Percentiles rank a stretch among this genome's conserved stretches.
These are phyloP conservation scores for Syncephalastrum contaminatum DNA, from an alignment of 371 early-diverging fungal species.

Conservation along the genomic window DNA sequence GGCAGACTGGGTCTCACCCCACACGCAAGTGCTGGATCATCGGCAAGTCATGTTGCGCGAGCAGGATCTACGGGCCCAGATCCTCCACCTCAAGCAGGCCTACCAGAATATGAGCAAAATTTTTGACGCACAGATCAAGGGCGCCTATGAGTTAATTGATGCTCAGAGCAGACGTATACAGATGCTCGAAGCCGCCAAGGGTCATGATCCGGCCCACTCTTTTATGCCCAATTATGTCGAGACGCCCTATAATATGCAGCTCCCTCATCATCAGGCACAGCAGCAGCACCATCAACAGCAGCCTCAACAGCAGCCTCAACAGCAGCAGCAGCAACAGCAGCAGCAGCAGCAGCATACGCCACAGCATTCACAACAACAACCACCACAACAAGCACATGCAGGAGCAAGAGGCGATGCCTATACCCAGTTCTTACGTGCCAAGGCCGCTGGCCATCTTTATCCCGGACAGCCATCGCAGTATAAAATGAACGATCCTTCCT, in stretches of 20 bases:
- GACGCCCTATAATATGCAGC: constrained; percentile 1
- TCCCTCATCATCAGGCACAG: background rate
- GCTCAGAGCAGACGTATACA: constrained; percentile 17
- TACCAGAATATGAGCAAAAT: constrained; percentile 11
- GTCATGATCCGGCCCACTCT: background rate
- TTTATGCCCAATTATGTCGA: constrained; percentile 5
- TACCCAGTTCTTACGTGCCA: too few species aligned
- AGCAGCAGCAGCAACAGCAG: background rate
- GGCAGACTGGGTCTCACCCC: background rate
- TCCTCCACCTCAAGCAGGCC: constrained; percentile 11
- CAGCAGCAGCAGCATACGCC: background rate
- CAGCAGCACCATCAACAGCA: background rate
- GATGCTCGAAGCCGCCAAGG: constrained; percentile 7
- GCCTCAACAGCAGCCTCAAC: background rate
- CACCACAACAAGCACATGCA: background rate
- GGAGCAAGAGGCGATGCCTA: background rate
- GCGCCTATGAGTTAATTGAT: constrained; percentile 13
- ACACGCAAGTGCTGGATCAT: constrained; percentile 4
- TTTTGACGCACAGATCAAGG: constrained; percentile 15
- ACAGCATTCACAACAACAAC: background rate
- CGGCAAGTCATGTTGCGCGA: constrained; percentile 10
- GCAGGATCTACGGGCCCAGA: constrained; percentile 15
- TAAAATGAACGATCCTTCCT: too few species aligned
- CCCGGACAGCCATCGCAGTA: too few species aligned
- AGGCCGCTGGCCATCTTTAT: too few species aligned